phyloP scores from a whole-genome alignment of 148 eudicot species.

The Salicornia ramosissima region DNA sequence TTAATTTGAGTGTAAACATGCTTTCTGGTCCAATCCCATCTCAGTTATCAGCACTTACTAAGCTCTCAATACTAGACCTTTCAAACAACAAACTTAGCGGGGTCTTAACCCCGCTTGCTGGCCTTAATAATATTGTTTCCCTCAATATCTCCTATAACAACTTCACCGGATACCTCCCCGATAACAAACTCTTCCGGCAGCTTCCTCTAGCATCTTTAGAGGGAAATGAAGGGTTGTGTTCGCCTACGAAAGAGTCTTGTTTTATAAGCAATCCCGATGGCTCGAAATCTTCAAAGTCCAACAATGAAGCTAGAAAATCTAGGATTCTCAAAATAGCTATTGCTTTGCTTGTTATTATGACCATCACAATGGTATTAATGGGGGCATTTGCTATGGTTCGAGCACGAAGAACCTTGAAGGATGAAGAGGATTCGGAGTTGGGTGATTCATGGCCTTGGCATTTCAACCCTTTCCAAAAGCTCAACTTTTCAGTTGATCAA shows the following conservation, averaged over 20 bases:
- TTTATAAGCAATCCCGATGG: conserved; percentile 27
- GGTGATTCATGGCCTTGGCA: conserved; percentile 81
- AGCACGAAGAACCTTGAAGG: conserved; percentile 40
- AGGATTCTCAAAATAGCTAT: conserved; percentile 58
- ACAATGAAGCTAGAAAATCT: conserved; percentile 23
- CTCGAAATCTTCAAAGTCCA: conserved; percentile 14
- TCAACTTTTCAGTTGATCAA: conserved; percentile 70
- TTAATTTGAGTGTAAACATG: conserved; percentile 57
- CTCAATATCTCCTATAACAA: conserved; percentile 69
- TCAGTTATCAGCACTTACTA: conserved; percentile 51
- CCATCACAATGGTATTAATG: conserved; percentile 62
- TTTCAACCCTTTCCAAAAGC: conserved; percentile 82
- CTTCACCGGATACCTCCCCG: conserved; percentile 66
- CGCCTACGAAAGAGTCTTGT: conserved; percentile 43
- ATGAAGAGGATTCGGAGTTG: conserved; percentile 58
- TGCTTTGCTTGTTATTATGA: conserved; percentile 46
- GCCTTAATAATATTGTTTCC: conserved; percentile 61
- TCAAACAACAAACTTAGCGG: conserved; percentile 70
- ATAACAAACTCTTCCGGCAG: conserved; percentile 73
- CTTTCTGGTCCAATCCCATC: conserved; percentile 58
- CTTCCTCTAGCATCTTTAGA: conserved; percentile 43
- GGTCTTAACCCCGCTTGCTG: conserved; percentile 41
- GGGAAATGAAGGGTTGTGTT: conserved; percentile 61
- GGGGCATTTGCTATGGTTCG: conserved; percentile 61
- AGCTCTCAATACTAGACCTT: conserved; percentile 62